Conservation (phyloP, 2,329 filamentous ascomycete species). For the Calonectria naviculata region DNA sequence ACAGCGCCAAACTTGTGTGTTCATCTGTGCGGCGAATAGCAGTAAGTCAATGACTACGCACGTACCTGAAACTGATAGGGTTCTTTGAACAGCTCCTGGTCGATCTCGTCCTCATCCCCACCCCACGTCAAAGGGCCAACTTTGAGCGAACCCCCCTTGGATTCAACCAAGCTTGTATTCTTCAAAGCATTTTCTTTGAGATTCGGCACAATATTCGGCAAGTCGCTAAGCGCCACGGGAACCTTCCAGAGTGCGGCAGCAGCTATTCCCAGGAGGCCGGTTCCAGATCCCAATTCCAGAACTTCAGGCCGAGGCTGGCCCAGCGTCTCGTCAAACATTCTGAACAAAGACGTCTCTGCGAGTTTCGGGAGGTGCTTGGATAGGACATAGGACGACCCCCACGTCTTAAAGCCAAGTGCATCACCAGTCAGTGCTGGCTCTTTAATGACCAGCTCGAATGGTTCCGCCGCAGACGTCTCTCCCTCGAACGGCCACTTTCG, state of each 20-base stretch:
- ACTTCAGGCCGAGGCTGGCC: slow-evolving; percentile 49
- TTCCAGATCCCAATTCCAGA: slow-evolving; percentile 90
- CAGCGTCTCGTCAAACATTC: slow-evolving; percentile 54
- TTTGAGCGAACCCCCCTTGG: slow-evolving; percentile 65
- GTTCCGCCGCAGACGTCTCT: slow-evolving; percentile 41
- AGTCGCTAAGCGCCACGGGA: slow-evolving; percentile 81
- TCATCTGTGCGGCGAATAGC: slow-evolving; percentile 13
- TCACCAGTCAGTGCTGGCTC: slow-evolving; percentile 92
- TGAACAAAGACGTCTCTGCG: slow-evolving; percentile 55
- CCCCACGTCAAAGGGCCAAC: slow-evolving; percentile 83
- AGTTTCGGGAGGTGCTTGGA: slow-evolving; percentile 74
- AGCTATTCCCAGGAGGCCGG: slow-evolving; percentile 88
- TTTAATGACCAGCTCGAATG: slow-evolving; percentile 76
- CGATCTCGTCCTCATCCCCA: slow-evolving; percentile 56
- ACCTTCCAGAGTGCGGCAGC: slow-evolving; percentile 78
- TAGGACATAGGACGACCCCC: slow-evolving; percentile 90
- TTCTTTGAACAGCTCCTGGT: slow-evolving; percentile 56
- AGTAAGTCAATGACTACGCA: not conserved
- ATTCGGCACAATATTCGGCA: slow-evolving; percentile 86
- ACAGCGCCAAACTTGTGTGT: not conserved
- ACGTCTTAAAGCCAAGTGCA: slow-evolving; percentile 92
- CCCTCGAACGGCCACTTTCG: slow-evolving; percentile 63
- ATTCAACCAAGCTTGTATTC: slow-evolving; percentile 69
- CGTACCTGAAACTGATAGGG: slow-evolving; percentile 63
- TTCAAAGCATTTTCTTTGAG: slow-evolving; percentile 76